phyloP scores from a whole-genome alignment of 1,139 yeast species.

The Candida dubliniensis region DNA sequence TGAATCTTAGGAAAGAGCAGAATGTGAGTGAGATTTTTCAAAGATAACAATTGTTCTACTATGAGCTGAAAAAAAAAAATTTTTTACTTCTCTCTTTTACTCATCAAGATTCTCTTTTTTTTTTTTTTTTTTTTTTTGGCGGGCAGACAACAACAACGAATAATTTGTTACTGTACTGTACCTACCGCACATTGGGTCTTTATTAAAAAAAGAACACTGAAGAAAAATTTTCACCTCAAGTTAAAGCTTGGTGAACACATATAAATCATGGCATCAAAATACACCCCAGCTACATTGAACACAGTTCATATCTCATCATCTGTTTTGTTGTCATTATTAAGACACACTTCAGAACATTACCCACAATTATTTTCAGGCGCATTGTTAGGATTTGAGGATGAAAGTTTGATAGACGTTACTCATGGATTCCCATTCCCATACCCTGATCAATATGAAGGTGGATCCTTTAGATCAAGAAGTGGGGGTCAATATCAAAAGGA shows the following conservation, averaged over 20 bases:
- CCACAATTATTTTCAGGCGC: conserved; percentile 76
- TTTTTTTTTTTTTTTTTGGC: background rate
- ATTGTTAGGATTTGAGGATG: conserved; percentile 72
- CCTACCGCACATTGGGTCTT: no score
- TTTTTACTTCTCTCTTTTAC: background rate
- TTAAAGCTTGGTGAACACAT: background rate
- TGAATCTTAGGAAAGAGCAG: background rate
- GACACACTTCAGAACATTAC: conserved; percentile 69
- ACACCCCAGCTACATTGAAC: conserved; percentile 42
- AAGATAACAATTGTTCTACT: no score
- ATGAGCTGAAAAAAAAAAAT: background rate
- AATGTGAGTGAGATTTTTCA: background rate
- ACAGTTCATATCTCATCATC: conserved; percentile 53
- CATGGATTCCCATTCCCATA: conserved; percentile 67
- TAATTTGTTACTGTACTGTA: no score
- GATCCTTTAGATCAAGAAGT: conserved; percentile 55
- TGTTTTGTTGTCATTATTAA: conserved; percentile 68
- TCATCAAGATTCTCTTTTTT: background rate
- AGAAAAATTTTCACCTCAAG: conserved; percentile 5
- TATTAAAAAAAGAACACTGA: background rate
- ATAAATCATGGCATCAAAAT: conserved; percentile 7
- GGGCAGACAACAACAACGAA: no score
- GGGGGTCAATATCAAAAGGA: conserved; percentile 73
- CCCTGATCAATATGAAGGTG: conserved; percentile 56
- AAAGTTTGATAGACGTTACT: conserved; percentile 50